Percentiles rank a stretch among this genome's conserved stretches.
phyloP scores from a whole-genome alignment of 2,329 filamentous ascomycete species.

The Drechslera avenae region DNA sequence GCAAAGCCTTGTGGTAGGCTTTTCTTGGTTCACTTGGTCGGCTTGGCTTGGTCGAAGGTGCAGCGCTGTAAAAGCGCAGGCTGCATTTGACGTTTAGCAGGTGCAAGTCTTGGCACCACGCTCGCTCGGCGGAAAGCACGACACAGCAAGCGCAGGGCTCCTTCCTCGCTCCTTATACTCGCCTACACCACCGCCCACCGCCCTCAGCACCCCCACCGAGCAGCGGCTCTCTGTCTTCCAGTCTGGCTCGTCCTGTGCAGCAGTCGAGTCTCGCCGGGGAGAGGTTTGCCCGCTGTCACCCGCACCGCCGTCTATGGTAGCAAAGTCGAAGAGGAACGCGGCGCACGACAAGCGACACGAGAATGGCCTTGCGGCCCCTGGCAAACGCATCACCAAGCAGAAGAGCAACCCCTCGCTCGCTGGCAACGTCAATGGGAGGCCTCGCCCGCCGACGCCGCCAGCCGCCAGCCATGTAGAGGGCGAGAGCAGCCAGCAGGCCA shows the following conservation, averaged over 20 bases:
- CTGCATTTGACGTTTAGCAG: slow-evolving; percentile 17
- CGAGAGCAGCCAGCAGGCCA: slow-evolving; percentile 42
- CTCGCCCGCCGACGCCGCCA: slow-evolving; percentile 47
- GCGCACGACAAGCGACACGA: slow-evolving; percentile 71
- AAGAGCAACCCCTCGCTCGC: slow-evolving; percentile 54
- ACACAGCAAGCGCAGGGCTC: slow-evolving; percentile 11
- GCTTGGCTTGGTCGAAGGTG: no score
- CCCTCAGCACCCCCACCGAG: slow-evolving; percentile 24
- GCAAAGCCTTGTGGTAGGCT: slow-evolving; percentile 1
- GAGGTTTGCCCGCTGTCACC: slow-evolving; percentile 38
- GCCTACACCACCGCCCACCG: slow-evolving; percentile 25
- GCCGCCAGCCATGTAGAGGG: slow-evolving; percentile 46
- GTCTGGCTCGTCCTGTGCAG: slow-evolving; percentile 54
- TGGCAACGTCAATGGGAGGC: slow-evolving; percentile 50
- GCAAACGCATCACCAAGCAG: slow-evolving; percentile 66
- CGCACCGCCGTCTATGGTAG: slow-evolving; percentile 53
- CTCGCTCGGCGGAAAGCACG: slow-evolving; percentile 14
- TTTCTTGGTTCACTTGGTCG: slow-evolving; percentile 6
- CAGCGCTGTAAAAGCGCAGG: no score
- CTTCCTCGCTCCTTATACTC: slow-evolving; percentile 26
- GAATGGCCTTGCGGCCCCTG: slow-evolving; percentile 81
- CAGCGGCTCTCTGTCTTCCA: slow-evolving; percentile 48
- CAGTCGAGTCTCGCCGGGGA: slow-evolving; percentile 50
- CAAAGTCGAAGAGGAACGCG: slow-evolving; percentile 53
- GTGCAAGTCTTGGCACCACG: slow-evolving; percentile 15